Base-by-base conservation (phyloP, 805 yeast species). In the Lachancea cidri region DNA sequence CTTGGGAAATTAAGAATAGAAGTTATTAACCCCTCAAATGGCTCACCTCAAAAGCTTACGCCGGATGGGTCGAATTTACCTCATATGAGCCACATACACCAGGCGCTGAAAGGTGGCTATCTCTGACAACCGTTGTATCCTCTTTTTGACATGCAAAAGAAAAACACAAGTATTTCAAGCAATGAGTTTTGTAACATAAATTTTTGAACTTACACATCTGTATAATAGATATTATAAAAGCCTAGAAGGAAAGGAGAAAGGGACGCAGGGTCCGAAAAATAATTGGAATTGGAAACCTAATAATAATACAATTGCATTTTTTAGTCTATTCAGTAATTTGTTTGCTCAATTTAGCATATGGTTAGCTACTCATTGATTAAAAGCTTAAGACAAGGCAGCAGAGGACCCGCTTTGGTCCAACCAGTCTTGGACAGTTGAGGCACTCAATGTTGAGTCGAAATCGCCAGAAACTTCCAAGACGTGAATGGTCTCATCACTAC, bases 381-480 rank as follows among this genome's bases (percentile, higher is more conserved):
- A 33, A 14, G 22, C 29, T 14, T 34, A 43, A n/a, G 41, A 18
- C 48, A 67, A 48, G 29, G 52, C 49, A 29, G 71, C 73, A 47
- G 68, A 52, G 33, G 85, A 70, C 45, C 83, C 86, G 31, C 73
- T 41, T 33, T 65, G 59, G 41, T 60, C 53, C 46, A 76, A 62
- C 93, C 93, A 84, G n/a, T 57, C 43, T 35, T 61, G 49, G 43
- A 87, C 86, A 39, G 82, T 77, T 46, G 64, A 67, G 29, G 73
- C 56, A 53, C 71, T 74, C 50, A 88, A 70, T 34, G 78, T 60
- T 35, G 76, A 57, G 48, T 65, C 72, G 55, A 83, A 82, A 50
- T 68, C 68, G 53, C 72, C 79, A 55, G 77, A 81, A 42, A 88
- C 76, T 48, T 72, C 67, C 47, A 77, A 76, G 55, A 86, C 65